Conservation (phyloP, 78 protist genomes). For the Isochrysis galbana region DNA sequence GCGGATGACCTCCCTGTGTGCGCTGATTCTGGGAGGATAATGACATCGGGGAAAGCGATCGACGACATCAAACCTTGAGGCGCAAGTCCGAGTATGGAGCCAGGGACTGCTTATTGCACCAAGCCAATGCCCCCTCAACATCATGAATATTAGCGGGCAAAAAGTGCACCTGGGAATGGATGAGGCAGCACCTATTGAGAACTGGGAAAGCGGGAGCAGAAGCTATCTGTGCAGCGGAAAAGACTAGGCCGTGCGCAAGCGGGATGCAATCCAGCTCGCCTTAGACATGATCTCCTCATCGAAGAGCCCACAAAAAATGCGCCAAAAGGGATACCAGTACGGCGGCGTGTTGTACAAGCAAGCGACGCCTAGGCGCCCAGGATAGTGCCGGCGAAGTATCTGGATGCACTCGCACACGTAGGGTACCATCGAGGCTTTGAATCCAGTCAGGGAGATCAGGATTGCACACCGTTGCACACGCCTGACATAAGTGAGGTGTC, state of each 20-base stretch:
- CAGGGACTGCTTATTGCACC: not conserved
- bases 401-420: not conserved
- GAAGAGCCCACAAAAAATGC: not conserved
- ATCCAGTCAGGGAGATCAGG: not conserved
- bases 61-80: no score
- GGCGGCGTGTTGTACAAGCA: not conserved
- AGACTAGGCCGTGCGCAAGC: no score
- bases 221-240: no score
- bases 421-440: not conserved
- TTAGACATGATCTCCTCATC: not conserved
- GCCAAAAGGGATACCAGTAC: not conserved
- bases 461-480: not conserved
- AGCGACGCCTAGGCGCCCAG: not conserved
- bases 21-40: no score
- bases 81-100: no score
- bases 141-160: not conserved
- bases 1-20: no score
- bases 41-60: no score
- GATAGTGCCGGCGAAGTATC: not conserved
- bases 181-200: no score
- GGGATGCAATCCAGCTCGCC: no score
- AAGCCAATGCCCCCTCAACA: not conserved
- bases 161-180: not conserved
- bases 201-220: no score
- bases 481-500: no score